phyloP scores from a whole-genome alignment of 192 early-diverging fungal genomes.

The Diversispora epigaea region DNA sequence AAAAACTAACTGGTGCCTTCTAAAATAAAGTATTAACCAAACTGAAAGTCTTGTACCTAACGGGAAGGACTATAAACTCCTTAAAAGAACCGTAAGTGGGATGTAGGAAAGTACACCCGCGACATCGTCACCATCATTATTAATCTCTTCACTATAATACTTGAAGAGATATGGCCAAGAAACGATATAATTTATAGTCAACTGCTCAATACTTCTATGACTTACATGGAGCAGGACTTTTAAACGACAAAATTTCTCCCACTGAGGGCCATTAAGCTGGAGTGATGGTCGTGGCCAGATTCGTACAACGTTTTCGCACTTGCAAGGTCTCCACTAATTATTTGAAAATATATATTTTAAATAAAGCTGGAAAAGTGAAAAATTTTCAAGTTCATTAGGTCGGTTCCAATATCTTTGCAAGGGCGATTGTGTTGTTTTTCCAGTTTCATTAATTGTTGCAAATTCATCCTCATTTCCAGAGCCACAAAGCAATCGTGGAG shows the following conservation, averaged over 20 bases:
- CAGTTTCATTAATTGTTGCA: too few species aligned
- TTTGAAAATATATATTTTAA: background rate
- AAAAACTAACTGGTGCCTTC: too few species aligned
- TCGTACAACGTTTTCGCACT: background rate
- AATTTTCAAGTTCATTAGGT: conserved; percentile 3
- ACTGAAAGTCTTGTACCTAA: too few species aligned
- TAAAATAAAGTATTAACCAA: too few species aligned
- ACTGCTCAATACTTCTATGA: background rate
- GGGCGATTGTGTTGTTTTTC: background rate
- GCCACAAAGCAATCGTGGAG: background rate
- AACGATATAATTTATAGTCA: background rate
- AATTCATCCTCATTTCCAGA: background rate
- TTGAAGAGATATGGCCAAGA: background rate
- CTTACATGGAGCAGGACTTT: conserved; percentile 4
- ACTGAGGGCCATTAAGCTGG: too few species aligned
- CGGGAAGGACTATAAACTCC: too few species aligned
- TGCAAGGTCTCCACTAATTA: background rate
- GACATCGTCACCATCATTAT: background rate
- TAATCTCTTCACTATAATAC: background rate
- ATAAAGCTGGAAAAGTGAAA: conserved; percentile 6
- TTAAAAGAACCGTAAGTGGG: too few species aligned
- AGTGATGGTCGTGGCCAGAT: background rate
- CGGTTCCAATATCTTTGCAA: conserved; percentile 7
- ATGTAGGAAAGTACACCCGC: too few species aligned
- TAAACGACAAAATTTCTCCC: background rate